phyloP scores from a whole-genome alignment of 805 yeast genomes.

The Brettanomyces naardenensis region DNA sequence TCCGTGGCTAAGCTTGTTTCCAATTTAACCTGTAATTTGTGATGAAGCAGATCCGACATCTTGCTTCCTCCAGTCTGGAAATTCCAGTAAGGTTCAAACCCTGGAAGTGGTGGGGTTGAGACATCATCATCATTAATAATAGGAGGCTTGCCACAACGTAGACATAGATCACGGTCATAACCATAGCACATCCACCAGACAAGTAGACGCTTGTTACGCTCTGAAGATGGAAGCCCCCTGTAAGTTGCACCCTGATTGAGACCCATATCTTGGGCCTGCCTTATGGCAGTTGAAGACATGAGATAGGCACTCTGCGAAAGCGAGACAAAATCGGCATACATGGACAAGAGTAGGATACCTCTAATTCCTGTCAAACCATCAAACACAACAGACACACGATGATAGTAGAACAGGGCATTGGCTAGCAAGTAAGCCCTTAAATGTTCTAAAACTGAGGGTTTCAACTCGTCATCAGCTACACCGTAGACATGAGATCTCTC shows the following conservation, averaged over 20 bases:
- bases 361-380: conserved; percentile 46
- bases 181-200: conserved; percentile 44
- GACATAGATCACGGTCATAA: conserved; percentile 37
- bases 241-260: conserved; percentile 43
- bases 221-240: conserved; percentile 28
- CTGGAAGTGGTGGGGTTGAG: conserved; percentile 22
- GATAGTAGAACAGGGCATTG: conserved; percentile 45
- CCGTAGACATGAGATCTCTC: conserved; percentile 5
- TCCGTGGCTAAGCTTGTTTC: background rate
- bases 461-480: background rate
- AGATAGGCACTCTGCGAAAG: conserved; percentile 33
- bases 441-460: conserved; percentile 9
- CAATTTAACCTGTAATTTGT: background rate
- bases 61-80: background rate
- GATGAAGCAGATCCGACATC: background rate
- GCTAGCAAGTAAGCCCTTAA: conserved; percentile 26
- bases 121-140: conserved; percentile 34
- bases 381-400: conserved; percentile 38
- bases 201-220: conserved; percentile 29
- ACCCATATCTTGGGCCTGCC: conserved; percentile 52
- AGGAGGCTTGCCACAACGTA: conserved; percentile 44
- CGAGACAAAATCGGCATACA: conserved; percentile 27
- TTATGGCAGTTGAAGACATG: conserved; percentile 36
- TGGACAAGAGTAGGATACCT: conserved; percentile 41
- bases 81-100: conserved; percentile 17